Percentiles rank a stretch among this genome's conserved stretches.
Evolutionary conservation across 2,329 filamentous ascomycete species (phyloP).

Genomic region (Nemania serpens): DNA sequence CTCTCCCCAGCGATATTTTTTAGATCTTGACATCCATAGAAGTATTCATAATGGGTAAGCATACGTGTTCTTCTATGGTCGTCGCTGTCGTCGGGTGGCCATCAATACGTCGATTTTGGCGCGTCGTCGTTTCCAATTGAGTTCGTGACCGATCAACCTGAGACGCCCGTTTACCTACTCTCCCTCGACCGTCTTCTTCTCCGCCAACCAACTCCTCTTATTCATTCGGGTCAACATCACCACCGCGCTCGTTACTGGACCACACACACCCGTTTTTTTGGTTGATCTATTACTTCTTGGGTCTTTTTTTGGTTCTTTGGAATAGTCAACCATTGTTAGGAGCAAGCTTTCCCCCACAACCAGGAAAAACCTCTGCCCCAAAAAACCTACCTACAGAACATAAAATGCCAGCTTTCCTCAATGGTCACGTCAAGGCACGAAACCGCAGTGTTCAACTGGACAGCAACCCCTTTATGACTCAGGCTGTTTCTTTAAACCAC

Average conservation of each 20-base stretch:
- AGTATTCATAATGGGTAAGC: conserved; percentile 54
- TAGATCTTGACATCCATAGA: conserved; percentile 38
- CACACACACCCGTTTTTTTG: conserved; percentile 41
- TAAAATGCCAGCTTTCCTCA: conserved; percentile 50
- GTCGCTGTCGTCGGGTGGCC: conserved; percentile 31
- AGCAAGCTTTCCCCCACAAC: conserved; percentile 40
- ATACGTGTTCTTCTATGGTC: conserved; percentile 39
- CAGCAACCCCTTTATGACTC: conserved; percentile 25
- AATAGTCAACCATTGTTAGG: conserved; percentile 44
- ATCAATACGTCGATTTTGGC: conserved; percentile 33
- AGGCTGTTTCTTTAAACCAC: conserved; percentile 22
- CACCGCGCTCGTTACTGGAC: conserved; percentile 36
- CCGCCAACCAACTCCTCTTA: conserved; percentile 17
- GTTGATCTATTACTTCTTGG: conserved; percentile 56
- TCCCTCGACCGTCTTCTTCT: conserved; percentile 11
- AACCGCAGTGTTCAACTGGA: conserved; percentile 57
- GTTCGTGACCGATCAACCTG: conserved; percentile 13
- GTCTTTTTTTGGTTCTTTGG: conserved; percentile 43
- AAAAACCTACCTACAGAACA: conserved; percentile 39
- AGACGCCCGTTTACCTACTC: conserved; percentile 19
- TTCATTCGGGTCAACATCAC: conserved; percentile 31
- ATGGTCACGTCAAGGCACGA: conserved; percentile 50
- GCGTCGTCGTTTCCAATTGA: conserved; percentile 28
- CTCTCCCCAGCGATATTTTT: conserved; percentile 36
- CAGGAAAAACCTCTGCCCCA: conserved; percentile 22